Conservation (phyloP, 306 rosid species). For the Hippophae tibetana region DNA sequence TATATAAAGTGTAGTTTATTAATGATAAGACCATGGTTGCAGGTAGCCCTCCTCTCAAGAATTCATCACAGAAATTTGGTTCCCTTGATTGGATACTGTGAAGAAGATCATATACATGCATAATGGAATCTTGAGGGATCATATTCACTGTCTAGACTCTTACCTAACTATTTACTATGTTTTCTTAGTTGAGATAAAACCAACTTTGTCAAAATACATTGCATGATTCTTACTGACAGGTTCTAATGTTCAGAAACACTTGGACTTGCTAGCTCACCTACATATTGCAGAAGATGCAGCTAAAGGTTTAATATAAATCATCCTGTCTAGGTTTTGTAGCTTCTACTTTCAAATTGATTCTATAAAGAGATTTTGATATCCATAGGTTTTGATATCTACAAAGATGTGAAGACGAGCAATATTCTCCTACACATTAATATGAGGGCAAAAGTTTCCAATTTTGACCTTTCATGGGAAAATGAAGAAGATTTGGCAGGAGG, state of each 20-base stretch:
- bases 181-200: constrained; percentile 12
- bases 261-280: constrained; percentile 85
- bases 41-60: constrained; percentile 90
- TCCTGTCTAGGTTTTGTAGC: constrained; percentile 12
- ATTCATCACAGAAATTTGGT: constrained; percentile 98
- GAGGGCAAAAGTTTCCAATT: constrained; percentile 96
- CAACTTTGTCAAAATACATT: background rate
- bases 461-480: constrained; percentile 83
- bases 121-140: constrained; percentile 89
- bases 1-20: constrained; percentile 8
- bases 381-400: constrained; percentile 91
- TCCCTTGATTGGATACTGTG: constrained; percentile 88
- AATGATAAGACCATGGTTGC: constrained; percentile 26
- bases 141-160: constrained; percentile 53
- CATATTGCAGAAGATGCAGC: constrained; percentile 93
- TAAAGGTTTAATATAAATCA: constrained; percentile 47
- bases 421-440: constrained; percentile 85
- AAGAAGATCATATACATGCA: constrained; percentile 92
- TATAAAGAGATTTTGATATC: constrained; percentile 12
- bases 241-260: constrained; percentile 32
- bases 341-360: constrained; percentile 18
- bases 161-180: constrained; percentile 9
- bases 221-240: constrained; percentile 36
- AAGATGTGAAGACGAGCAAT: constrained; percentile 91
- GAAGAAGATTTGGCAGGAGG: constrained; percentile 96